Percentiles rank a stretch among this genome's conserved stretches.
Conservation (phyloP, 2,329 filamentous ascomycete species). For the Fusarium devonianum region DNA sequence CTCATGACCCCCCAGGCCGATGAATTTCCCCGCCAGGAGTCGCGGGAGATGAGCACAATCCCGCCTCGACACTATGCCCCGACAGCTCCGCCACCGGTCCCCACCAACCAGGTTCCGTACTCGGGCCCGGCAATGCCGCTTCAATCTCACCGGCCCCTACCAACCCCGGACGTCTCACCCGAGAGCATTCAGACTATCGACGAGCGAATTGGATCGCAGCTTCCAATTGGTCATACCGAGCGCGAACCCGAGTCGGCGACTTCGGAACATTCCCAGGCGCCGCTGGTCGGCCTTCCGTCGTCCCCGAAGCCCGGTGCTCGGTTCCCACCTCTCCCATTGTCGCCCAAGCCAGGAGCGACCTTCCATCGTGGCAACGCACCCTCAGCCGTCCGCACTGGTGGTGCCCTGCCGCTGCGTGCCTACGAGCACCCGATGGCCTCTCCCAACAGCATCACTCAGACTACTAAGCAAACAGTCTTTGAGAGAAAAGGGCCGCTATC, state of each 20-base stretch:
- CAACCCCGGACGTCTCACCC: conserved; percentile 51
- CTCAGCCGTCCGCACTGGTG: conserved; percentile 63
- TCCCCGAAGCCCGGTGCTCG: conserved; percentile 49
- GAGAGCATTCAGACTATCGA: conserved; percentile 59
- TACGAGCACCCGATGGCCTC: conserved; percentile 65
- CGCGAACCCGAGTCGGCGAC: conserved; percentile 60
- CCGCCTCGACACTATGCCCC: conserved; percentile 66
- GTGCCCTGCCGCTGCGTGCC: conserved; percentile 65
- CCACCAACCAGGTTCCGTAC: conserved; percentile 54
- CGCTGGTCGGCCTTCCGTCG: conserved; percentile 59
- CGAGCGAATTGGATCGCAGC: conserved; percentile 58
- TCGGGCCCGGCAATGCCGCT: conserved; percentile 31
- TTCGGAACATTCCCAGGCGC: conserved; percentile 59
- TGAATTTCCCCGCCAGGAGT: conserved; percentile 63
- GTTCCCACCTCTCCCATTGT: conserved; percentile 53
- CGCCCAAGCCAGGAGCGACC: conserved; percentile 59
- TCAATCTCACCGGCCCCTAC: conserved; percentile 34
- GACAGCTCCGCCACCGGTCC: conserved; percentile 63
- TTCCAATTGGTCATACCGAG: conserved; percentile 49
- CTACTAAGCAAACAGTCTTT: conserved; percentile 70
- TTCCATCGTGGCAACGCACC: conserved; percentile 60
- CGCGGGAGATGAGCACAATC: conserved; percentile 65
- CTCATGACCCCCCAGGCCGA: conserved; percentile 70
- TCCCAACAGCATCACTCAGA: conserved; percentile 55
- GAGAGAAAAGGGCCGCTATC: conserved; percentile 63